These are phyloP conservation scores for Auricularia sp. DNA, from an alignment of 768 basidiomycete genomes.

Conservation along the genomic window DNA sequence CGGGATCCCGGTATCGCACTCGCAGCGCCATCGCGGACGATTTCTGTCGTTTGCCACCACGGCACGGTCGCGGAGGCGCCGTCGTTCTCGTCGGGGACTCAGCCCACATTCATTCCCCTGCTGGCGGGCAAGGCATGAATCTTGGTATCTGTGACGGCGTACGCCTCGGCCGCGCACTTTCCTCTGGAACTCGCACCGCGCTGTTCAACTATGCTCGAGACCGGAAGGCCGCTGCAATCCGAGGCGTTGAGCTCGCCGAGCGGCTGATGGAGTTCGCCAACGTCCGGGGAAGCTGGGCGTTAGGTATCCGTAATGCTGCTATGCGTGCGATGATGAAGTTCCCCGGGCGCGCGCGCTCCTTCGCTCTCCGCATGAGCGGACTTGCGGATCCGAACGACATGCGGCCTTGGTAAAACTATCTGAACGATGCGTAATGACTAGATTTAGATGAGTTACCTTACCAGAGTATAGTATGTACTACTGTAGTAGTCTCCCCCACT, in stretches of 20 bases:
- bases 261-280: neutral
- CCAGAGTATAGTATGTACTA: neutral
- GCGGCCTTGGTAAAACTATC: neutral
- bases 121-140: constrained; percentile 45
- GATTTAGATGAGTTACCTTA: too few species aligned
- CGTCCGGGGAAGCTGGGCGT: neutral
- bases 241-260: neutral
- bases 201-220: neutral
- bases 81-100: constrained; percentile 33
- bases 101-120: constrained; percentile 45
- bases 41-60: neutral
- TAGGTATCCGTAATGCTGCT: neutral
- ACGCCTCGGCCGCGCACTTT: constrained; percentile 32
- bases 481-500: too few species aligned
- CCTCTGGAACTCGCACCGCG: constrained; percentile 8
- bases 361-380: neutral
- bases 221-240: neutral
- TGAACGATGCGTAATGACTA: too few species aligned
- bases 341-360: neutral
- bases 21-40: constrained; percentile 5
- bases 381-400: neutral
- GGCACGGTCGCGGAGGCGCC: neutral
- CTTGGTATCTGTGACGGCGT: constrained; percentile 44
- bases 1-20: constrained; percentile 4
- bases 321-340: neutral